Evolutionary conservation across 768 basidiomycete species (phyloP).

Genomic region (Tulasnella sp.): DNA sequence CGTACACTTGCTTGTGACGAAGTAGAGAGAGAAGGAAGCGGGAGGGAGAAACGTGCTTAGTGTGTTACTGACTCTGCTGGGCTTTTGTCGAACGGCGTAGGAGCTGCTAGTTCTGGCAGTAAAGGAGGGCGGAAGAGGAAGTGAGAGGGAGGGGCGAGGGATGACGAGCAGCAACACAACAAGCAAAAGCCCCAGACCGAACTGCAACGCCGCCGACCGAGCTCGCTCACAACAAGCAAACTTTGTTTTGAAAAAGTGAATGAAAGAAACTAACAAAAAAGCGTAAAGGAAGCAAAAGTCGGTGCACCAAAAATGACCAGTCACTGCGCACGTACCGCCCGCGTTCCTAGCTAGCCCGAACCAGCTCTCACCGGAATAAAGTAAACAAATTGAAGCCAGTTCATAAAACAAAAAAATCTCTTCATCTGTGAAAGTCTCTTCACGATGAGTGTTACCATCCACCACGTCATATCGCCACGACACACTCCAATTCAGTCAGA

Average conservation of each 20-base stretch:
- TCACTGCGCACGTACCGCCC: background rate
- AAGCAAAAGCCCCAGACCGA: background rate
- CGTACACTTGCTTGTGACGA: background rate
- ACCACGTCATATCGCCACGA: background rate
- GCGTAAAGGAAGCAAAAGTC: background rate
- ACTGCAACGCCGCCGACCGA: background rate
- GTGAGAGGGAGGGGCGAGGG: background rate
- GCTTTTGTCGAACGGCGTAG: background rate
- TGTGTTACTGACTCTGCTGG: background rate
- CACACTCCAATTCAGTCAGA: background rate
- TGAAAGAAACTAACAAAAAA: background rate
- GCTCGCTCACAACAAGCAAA: background rate
- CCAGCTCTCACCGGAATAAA: background rate
- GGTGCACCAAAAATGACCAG: conserved; percentile 1
- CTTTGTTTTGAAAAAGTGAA: background rate
- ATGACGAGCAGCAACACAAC: background rate
- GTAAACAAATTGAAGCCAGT: background rate
- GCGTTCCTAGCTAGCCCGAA: background rate
- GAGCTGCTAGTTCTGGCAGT: background rate
- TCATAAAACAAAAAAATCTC: background rate
- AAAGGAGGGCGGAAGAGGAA: background rate
- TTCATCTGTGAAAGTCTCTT: background rate
- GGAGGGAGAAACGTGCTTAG: background rate
- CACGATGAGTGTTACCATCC: background rate
- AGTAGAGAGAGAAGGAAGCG: background rate